A percentile compares a stretch with the other conserved stretches of the same genome.
Conservation (phyloP, 208 protist species). For the Naegleria fowleri region DNA sequence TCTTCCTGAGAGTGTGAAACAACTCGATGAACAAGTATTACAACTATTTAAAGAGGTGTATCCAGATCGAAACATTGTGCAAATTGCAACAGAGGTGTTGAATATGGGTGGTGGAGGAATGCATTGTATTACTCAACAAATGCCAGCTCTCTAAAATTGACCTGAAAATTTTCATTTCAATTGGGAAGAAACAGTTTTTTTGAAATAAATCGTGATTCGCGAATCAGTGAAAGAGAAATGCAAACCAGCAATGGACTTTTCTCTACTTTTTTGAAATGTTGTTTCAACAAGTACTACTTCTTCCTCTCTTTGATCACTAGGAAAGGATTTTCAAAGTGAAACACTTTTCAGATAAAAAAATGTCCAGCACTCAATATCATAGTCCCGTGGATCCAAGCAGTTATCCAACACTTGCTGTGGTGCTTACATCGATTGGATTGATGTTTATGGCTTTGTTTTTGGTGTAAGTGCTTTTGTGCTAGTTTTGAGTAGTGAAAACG, state of each 20-base stretch:
- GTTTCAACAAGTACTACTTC: no score
- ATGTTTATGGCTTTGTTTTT: background rate
- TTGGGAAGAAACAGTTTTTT: background rate
- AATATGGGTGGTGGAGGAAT: slow-evolving; percentile 48
- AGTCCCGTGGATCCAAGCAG: background rate
- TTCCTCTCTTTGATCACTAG: no score
- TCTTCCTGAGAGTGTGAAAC: background rate
- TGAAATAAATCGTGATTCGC: background rate
- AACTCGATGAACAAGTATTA: slow-evolving; percentile 34
- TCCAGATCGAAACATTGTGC: slow-evolving; percentile 35
- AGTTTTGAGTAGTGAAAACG: no score
- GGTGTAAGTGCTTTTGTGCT: no score
- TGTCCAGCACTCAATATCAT: background rate
- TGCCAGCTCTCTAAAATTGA: slow-evolving; percentile 27
- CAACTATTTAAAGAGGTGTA: slow-evolving; percentile 37
- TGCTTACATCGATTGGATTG: background rate
- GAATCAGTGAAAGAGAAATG: no score
- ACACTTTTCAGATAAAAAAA: background rate
- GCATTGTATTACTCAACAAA: slow-evolving; percentile 48
- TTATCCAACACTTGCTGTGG: background rate
- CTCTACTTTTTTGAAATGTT: no score
- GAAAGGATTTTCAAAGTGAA: no score
- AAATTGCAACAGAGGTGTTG: slow-evolving; percentile 37
- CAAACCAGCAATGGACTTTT: no score
- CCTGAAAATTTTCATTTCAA: background rate